phyloP scores from a whole-genome alignment of 306 rosid genomes.

The Purshia tridentata region DNA sequence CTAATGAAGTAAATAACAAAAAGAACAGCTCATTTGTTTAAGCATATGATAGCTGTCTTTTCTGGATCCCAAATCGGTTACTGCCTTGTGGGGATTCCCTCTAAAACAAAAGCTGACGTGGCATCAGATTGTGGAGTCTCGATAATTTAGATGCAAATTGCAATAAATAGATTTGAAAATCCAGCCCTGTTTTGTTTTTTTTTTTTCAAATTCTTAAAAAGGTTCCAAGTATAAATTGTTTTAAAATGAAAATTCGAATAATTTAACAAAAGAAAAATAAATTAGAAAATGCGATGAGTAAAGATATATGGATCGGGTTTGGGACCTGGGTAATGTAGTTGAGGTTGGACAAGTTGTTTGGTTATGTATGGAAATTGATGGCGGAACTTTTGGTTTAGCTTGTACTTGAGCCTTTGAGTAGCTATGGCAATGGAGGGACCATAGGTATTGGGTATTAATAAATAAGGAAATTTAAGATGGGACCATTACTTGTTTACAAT shows the following conservation, averaged over 20 bases:
- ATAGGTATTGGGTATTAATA: too few relatives aligned
- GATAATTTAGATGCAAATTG: neutral
- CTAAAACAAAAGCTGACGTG: constrained; percentile 30
- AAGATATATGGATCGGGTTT: too few relatives aligned
- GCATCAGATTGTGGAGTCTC: constrained; percentile 24
- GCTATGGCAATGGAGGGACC: too few relatives aligned
- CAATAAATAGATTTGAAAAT: neutral
- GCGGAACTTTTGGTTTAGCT: neutral
- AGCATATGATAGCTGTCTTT: constrained; percentile 33
- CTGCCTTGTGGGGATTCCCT: constrained; percentile 19
- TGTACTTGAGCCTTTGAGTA: neutral
- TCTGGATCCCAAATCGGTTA: constrained; percentile 36
- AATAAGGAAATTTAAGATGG: neutral
- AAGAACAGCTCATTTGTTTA: constrained; percentile 25
- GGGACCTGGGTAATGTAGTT: too few relatives aligned
- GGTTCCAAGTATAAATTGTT: neutral
- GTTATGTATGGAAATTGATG: neutral
- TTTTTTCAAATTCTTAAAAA: neutral
- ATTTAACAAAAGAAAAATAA: neutral
- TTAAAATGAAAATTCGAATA: neutral
- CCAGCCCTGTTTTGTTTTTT: neutral
- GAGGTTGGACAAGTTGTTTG: too few relatives aligned
- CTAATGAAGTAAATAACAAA: neutral
- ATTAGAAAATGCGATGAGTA: neutral
- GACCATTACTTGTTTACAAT: neutral